Base-by-base conservation (phyloP, 345 rosid species). In the Luvunga scandens region DNA sequence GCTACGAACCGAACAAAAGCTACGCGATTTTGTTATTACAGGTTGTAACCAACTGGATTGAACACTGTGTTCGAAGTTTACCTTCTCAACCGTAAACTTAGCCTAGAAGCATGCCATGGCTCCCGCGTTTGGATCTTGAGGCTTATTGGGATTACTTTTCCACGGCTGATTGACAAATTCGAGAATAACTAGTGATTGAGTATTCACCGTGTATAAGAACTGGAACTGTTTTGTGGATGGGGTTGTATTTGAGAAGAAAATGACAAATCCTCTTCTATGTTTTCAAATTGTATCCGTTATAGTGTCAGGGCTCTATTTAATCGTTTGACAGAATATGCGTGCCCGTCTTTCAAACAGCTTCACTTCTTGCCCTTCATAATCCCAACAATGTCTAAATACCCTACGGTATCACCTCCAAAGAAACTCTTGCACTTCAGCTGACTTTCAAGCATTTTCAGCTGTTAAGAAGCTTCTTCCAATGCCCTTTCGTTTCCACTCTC, bases 141-240 rank as follows among this genome's bases (percentile, higher is more conserved):
- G 88, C 60, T 83, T 69, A n/a, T 83, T 72, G 19, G 86, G 87
- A 72, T 81, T 76, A 24, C n/a, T 3, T 30, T 75, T 78, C 89
- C 89, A 84, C 10, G 88, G 81, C 72, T 86, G 81, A 16, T 86
- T 88, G 75, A 88, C 83, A 75, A 84, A 84, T 21, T 86, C 85
- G 9, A 84, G 81, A 19, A 84, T 86, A 1, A 83, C 21, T 18
- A 60, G 69, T n/a, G 88, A 86, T 77, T 9, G 81, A 55, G 33
- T 84, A 77, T 27, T 82, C 89, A 1, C 78, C 77, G 79, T 86
- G 84, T 19, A 84, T 55, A 70, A 82, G 80, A 61, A 85, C 85
- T 3, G 90, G 88, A 4, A 88, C 71, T 39, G 79, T 86, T 78
- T 86, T 81, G 57, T 73, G 73, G 24, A 86, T 62, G 1, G 91